phyloP scores from a whole-genome alignment of 164 flowering plant species.

The Vitis vinifera region ASM3070453v1 NC_081818.1:7032501-7033000 shows the following conservation, averaged over 20 bases:
- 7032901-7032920: slow-evolving; percentile 64
- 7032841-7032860: slow-evolving; percentile 73
- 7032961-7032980: slow-evolving; percentile 68
- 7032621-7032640: slow-evolving; percentile 70
- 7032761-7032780: too few relatives aligned
- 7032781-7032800: neutral
- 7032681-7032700: slow-evolving; percentile 44
- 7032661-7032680: slow-evolving; percentile 81
- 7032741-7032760: neutral
- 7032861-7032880: slow-evolving; percentile 77
- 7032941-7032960: slow-evolving; percentile 58
- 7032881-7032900: slow-evolving; percentile 85
- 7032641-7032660: slow-evolving; percentile 71
- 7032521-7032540: neutral
- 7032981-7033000: neutral
- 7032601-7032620: slow-evolving; percentile 32
- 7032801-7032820: slow-evolving; percentile 5
- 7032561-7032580: slow-evolving; percentile 59
- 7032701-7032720: slow-evolving; percentile 36
- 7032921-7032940: slow-evolving; percentile 65
- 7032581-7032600: slow-evolving; percentile 44
- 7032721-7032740: slow-evolving; percentile 4
- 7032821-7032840: slow-evolving; percentile 65
- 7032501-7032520: slow-evolving; percentile 4
- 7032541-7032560: slow-evolving; percentile 58